Evolutionary conservation across 73 alveolate genomes (phyloP).

Genomic region (Paramecium tetraurelia): DNA sequence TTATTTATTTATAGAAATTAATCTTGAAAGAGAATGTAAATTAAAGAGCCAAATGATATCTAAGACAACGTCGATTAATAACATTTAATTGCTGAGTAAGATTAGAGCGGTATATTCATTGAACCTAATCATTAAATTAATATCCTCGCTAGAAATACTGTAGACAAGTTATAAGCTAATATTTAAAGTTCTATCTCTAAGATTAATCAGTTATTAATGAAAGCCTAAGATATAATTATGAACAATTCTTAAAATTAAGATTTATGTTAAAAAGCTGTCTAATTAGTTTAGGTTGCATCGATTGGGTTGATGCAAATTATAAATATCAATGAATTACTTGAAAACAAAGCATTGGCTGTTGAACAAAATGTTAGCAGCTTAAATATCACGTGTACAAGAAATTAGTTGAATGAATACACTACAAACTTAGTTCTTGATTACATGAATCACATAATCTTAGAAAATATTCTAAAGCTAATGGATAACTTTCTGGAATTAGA

Average conservation of each 20-base stretch:
- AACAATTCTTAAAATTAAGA: background rate
- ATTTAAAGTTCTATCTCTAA: background rate
- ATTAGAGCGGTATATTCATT: background rate
- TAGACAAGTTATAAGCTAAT: background rate
- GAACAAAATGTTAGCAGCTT: background rate
- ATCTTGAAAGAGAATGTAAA: background rate
- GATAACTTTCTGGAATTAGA: background rate
- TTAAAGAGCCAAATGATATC: background rate
- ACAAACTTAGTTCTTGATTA: background rate
- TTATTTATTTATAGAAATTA: too few relatives aligned
- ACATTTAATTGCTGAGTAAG: background rate
- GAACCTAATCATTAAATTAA: background rate
- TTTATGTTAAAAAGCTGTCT: background rate
- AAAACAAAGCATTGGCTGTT: background rate
- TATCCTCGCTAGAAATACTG: background rate
- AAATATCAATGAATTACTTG: background rate
- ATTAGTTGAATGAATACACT: background rate
- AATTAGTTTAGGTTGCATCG: background rate
- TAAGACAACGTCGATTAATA: background rate
- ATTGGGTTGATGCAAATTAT: background rate
- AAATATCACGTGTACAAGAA: background rate
- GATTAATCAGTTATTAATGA: background rate
- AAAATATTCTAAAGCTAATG: background rate
- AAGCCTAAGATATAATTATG: background rate
- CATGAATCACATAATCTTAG: background rate